phyloP scores from a whole-genome alignment of 257 asterid species.

The Petunia axillaris region DNA sequence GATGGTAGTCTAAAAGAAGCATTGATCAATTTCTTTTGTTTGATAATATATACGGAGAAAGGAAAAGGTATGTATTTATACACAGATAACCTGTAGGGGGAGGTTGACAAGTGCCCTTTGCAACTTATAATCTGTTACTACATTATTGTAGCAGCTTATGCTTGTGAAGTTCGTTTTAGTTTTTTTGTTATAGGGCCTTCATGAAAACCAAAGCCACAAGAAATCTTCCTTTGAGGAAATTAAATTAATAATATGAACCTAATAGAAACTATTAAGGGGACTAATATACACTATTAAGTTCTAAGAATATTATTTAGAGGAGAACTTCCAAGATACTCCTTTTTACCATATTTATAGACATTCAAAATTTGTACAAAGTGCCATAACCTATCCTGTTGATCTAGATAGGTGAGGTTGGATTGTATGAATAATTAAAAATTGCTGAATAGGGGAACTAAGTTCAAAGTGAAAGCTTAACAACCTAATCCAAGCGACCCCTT shows the following conservation, averaged over 20 bases:
- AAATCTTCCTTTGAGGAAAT: conserved; percentile 32
- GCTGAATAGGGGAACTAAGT: not conserved
- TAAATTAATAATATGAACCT: conserved; percentile 21
- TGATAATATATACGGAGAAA: conserved; percentile 21
- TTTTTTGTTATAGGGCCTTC: conserved; percentile 32
- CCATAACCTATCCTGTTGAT: conserved; percentile 19
- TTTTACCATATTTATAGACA: conserved; percentile 28
- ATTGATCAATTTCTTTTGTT: conserved; percentile 2
- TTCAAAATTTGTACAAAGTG: conserved; percentile 12
- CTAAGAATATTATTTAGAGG: conserved; percentile 31
- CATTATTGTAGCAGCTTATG: conserved; percentile 45
- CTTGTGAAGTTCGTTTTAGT: conserved; percentile 63
- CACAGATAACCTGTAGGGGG: conserved; percentile 26
- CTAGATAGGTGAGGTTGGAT: conserved; percentile 29
- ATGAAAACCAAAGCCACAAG: conserved; percentile 46
- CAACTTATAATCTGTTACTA: conserved; percentile 47
- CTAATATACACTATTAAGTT: conserved; percentile 23
- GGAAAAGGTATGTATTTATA: conserved; percentile 33
- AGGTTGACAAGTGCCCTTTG: conserved; percentile 40
- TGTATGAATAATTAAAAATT: conserved; percentile 34
- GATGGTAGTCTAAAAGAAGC: not conserved
- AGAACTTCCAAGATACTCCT: conserved; percentile 46
- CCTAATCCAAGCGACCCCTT: not conserved
- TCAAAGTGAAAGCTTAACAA: conserved; percentile 14
- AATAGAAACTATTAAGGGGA: not conserved